phyloP scores from a whole-genome alignment of 2,329 filamentous ascomycete species.

The Penicillium sp. region DNA sequence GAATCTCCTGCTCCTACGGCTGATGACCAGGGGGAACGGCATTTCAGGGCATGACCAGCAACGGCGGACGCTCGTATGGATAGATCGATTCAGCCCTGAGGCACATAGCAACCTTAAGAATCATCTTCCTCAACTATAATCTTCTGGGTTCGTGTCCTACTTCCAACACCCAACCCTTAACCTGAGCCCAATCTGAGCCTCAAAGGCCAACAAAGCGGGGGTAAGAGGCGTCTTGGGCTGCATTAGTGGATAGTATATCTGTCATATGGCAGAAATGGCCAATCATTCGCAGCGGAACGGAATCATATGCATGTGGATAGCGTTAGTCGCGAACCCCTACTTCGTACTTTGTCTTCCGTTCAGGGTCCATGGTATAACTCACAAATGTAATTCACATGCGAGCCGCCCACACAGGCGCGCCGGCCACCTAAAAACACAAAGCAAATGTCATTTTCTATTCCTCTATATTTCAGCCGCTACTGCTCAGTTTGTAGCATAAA shows the following conservation, averaged over 20 bases:
- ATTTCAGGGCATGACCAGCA: neutral
- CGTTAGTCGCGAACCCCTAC: no score
- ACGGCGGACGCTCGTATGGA: neutral
- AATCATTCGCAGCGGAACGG: no score
- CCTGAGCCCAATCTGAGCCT: neutral
- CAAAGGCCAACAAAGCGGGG: neutral
- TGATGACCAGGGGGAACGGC: neutral
- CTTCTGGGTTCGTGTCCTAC: neutral
- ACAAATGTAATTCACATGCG: no score
- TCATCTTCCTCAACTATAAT: neutral
- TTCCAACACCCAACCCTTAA: neutral
- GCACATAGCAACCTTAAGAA: neutral
- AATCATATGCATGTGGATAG: no score
- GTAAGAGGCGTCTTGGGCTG: neutral
- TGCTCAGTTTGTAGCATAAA: no score
- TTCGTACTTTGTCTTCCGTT: no score
- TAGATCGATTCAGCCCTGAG: neutral
- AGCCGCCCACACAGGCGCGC: no score
- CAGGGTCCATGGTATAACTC: no score
- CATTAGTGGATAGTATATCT: neutral
- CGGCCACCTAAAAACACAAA: no score
- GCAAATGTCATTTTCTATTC: no score
- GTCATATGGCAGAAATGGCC: no score
- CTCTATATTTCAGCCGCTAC: no score
- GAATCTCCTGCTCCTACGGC: conserved; percentile 1